phyloP scores from a whole-genome alignment of 257 asterid species.

The Nicotiana tabacum region DNA sequence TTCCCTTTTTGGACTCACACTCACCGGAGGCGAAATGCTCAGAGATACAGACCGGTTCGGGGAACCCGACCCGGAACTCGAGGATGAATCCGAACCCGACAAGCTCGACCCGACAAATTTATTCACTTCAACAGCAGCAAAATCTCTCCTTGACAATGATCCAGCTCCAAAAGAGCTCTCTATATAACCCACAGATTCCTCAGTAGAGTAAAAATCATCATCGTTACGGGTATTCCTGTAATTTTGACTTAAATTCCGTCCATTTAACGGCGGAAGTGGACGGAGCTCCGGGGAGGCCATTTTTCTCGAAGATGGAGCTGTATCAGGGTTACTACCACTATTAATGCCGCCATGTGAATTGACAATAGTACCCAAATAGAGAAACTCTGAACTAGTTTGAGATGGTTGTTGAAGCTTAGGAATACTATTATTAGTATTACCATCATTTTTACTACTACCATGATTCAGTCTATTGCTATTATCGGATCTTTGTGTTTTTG shows the following conservation, averaged over 20 bases:
- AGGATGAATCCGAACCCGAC: background rate
- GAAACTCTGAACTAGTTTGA: constrained; percentile 28
- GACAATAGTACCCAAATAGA: constrained; percentile 25
- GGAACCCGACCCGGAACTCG: constrained; percentile 20
- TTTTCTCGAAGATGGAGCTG: constrained; percentile 4
- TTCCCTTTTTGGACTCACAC: constrained; percentile 21
- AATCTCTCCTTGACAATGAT: constrained; percentile 20
- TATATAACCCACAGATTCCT: constrained; percentile 14
- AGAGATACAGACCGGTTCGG: constrained; percentile 17
- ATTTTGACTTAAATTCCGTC: background rate
- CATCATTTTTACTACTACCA: background rate
- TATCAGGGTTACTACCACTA: background rate
- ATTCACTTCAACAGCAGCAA: constrained; percentile 12
- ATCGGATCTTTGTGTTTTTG: constrained; percentile 5
- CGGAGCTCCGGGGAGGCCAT: constrained; percentile 27
- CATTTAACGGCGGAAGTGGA: constrained; percentile 14
- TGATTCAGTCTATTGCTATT: background rate
- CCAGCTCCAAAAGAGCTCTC: constrained; percentile 18
- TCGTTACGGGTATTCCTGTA: constrained; percentile 3
- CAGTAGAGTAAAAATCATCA: constrained; percentile 21
- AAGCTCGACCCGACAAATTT: background rate
- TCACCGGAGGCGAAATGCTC: constrained; percentile 23
- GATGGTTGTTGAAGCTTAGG: constrained; percentile 25
- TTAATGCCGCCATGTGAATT: constrained; percentile 14
- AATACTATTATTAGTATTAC: background rate